phyloP scores from a whole-genome alignment of 2,329 filamentous ascomycete species.

The Arthrobotrys sphaeroides region DNA sequence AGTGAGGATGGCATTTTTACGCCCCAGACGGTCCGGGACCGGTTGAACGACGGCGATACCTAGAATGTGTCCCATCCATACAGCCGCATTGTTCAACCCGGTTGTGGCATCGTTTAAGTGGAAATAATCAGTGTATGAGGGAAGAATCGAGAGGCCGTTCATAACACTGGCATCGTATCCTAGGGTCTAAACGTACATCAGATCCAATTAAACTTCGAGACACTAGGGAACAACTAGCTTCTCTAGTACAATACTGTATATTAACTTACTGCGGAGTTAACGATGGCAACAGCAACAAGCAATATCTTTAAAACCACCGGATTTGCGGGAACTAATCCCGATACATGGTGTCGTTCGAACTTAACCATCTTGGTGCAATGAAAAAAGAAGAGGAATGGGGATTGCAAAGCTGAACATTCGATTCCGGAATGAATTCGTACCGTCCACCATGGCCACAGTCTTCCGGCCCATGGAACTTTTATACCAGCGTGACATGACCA shows the following conservation, averaged over 20 bases:
- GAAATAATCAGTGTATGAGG: conserved; percentile 69
- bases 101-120: conserved; percentile 66
- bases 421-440: background rate
- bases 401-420: background rate
- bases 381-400: background rate
- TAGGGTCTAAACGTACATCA: conserved; percentile 13
- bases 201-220: background rate
- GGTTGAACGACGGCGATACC: conserved; percentile 58
- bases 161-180: conserved; percentile 67
- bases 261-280: conserved; percentile 45
- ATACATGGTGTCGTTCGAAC: conserved; percentile 30
- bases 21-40: conserved; percentile 63
- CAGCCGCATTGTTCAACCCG: conserved; percentile 67
- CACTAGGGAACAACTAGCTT: background rate
- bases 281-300: conserved; percentile 35
- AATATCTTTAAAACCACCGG: conserved; percentile 10
- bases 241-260: background rate
- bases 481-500: background rate
- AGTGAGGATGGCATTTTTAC: conserved; percentile 63
- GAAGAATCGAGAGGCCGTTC: conserved; percentile 69
- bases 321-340: conserved; percentile 29
- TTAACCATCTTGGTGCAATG: conserved; percentile 1
- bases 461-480: too few relatives aligned
- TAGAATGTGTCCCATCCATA: conserved; percentile 67
- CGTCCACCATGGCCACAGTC: background rate